Evolutionary conservation across 164 flowering plant genomes (phyloP).

Genomic region (Magnolia changhungtana): DNA sequence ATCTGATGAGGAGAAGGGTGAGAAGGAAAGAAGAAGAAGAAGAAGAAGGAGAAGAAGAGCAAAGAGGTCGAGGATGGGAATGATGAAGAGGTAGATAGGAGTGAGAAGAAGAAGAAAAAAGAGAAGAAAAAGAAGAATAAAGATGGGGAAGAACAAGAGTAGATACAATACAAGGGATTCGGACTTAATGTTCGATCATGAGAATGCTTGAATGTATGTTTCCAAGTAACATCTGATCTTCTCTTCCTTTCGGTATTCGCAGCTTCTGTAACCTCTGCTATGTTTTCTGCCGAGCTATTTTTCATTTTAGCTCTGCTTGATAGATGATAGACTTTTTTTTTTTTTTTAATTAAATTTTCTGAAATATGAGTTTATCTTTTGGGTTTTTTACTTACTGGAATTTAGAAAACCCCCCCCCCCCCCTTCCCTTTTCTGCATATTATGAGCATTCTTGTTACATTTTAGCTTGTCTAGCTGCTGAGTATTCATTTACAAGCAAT

Average conservation of each 20-base stretch:
- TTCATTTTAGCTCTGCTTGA: conserved; percentile 5
- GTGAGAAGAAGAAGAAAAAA: conserved; percentile 2
- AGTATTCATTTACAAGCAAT: too few relatives aligned
- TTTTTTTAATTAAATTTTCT: not conserved
- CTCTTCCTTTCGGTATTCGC: not conserved
- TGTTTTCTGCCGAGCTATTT: not conserved
- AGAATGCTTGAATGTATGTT: not conserved
- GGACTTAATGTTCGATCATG: not conserved
- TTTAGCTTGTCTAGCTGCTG: too few relatives aligned
- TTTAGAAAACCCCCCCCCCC: too few relatives aligned
- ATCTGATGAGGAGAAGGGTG: conserved; percentile 1
- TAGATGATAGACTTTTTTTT: not conserved
- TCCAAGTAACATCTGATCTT: not conserved
- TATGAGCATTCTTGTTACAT: too few relatives aligned
- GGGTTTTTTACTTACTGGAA: too few relatives aligned
- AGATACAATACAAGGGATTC: not conserved
- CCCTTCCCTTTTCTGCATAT: too few relatives aligned
- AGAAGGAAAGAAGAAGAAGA: conserved; percentile 17
- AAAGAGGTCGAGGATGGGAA: not conserved
- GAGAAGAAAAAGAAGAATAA: not conserved
- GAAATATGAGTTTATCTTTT: not conserved
- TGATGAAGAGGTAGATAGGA: conserved; percentile 1
- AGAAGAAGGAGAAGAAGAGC: conserved; percentile 4
- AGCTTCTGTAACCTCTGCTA: not conserved
- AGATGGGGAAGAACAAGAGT: not conserved